A percentile compares a stretch with the other conserved stretches of the same genome.
Evolutionary conservation across 2,329 filamentous ascomycete species (phyloP).

Genomic region (Trichoderma brevicompactum): DNA sequence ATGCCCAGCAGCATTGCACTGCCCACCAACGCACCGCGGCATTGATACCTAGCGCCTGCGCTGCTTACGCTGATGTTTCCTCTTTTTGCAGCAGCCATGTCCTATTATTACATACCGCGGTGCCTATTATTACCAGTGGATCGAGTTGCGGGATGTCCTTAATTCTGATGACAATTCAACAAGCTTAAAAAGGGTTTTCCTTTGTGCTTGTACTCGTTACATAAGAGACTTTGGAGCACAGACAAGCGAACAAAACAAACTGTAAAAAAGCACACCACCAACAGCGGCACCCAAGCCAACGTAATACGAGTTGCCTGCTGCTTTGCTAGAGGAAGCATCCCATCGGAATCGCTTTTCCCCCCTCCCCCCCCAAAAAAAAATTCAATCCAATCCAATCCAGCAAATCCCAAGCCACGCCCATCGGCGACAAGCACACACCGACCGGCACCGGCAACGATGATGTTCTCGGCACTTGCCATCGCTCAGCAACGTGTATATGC

Average conservation of each 20-base stretch:
- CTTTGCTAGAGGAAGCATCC: not conserved
- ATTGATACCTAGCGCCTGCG: conserved; percentile 5
- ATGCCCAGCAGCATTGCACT: conserved; percentile 9
- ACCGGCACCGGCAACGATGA: too few relatives aligned
- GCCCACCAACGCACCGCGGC: conserved; percentile 14
- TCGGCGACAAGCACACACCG: too few relatives aligned
- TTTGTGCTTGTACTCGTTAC: too few relatives aligned
- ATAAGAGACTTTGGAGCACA: too few relatives aligned
- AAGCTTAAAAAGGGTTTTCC: too few relatives aligned
- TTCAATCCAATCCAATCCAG: not conserved
- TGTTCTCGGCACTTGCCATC: not conserved
- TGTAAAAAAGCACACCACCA: conserved; percentile 6
- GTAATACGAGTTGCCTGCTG: not conserved
- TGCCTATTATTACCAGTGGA: too few relatives aligned
- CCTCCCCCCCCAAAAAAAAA: too few relatives aligned
- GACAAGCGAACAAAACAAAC: too few relatives aligned
- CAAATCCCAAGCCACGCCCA: too few relatives aligned
- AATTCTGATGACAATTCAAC: too few relatives aligned
- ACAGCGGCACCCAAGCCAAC: not conserved
- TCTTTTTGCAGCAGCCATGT: conserved; percentile 5
- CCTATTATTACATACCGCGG: not conserved
- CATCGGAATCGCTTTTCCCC: not conserved
- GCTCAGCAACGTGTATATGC: too few relatives aligned
- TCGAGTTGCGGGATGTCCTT: too few relatives aligned
- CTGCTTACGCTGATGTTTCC: not conserved